These are phyloP conservation scores for Fusarium caatingaense DNA, from an alignment of 2,329 filamentous ascomycete genomes.

Conservation along the genomic window DNA sequence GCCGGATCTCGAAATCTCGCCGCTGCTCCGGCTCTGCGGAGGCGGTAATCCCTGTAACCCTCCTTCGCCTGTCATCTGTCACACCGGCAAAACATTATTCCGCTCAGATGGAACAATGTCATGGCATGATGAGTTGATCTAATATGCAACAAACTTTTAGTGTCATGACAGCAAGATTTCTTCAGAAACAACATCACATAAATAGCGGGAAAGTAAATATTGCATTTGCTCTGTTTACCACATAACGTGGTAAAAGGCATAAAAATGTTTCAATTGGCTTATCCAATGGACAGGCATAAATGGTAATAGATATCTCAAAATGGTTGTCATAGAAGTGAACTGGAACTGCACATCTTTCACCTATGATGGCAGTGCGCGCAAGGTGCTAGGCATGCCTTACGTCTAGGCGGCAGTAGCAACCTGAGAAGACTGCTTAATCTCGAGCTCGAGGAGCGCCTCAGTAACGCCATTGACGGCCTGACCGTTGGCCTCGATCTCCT, in stretches of 20 bases:
- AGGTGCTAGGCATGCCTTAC: background rate
- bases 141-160: background rate
- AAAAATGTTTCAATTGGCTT: conserved; percentile 39
- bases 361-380: conserved; percentile 3
- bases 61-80: background rate
- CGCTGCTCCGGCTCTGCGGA: conserved; percentile 45
- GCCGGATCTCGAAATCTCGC: conserved; percentile 45
- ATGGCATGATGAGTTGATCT: background rate
- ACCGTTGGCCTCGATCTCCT: conserved; percentile 67
- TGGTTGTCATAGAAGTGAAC: conserved; percentile 39
- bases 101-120: background rate
- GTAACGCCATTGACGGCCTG: conserved; percentile 58
- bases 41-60: background rate
- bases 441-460: conserved; percentile 69
- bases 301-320: conserved; percentile 37
- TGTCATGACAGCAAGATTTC: background rate
- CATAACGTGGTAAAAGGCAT: conserved; percentile 10
- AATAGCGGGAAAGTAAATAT: background rate
- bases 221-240: conserved; percentile 18
- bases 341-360: conserved; percentile 21
- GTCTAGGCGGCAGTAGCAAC: conserved; percentile 46
- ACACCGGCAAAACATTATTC: conserved; percentile 24
- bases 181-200: background rate
- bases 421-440: conserved; percentile 53
- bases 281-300: conserved; percentile 26